Conservation (phyloP, 805 yeast genomes). For the Saccharomycopsis guyanensis region DNA sequence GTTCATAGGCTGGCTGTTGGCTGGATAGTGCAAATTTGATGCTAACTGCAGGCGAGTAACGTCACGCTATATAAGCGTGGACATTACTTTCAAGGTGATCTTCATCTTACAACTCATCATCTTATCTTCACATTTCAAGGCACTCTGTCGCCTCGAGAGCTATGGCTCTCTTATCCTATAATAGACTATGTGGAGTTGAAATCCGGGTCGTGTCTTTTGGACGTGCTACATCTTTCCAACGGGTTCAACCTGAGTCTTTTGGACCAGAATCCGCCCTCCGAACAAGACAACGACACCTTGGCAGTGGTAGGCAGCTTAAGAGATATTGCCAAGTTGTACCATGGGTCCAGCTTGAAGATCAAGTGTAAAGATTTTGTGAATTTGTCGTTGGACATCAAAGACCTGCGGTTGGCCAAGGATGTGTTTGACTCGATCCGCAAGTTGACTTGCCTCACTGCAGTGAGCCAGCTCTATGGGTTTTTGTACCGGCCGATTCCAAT, state of each 20-base stretch:
- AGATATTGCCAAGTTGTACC: slow-evolving; percentile 24
- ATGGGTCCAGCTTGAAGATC: slow-evolving; percentile 51
- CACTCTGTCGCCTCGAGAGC: slow-evolving; percentile 40
- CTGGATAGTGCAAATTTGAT: not conserved
- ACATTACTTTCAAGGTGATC: slow-evolving; percentile 42
- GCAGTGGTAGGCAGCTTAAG: slow-evolving; percentile 15
- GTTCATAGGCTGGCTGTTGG: not conserved
- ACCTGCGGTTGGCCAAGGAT: slow-evolving; percentile 47
- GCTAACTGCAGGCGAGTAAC: slow-evolving; percentile 33
- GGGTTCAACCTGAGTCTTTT: slow-evolving; percentile 16
- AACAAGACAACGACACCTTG: slow-evolving; percentile 5
- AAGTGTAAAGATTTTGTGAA: slow-evolving; percentile 81
- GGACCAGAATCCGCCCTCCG: slow-evolving; percentile 5
- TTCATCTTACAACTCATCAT: slow-evolving; percentile 72
- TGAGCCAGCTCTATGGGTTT: slow-evolving; percentile 70
- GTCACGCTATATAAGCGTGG: slow-evolving; percentile 57
- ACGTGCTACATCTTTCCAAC: slow-evolving; percentile 18
- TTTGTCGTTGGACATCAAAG: slow-evolving; percentile 67
- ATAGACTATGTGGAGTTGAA: slow-evolving; percentile 52
- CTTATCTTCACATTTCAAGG: slow-evolving; percentile 47
- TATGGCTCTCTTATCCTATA: slow-evolving; percentile 90
- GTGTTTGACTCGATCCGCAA: slow-evolving; percentile 67
- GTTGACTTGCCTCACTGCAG: slow-evolving; percentile 47
- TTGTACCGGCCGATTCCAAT: slow-evolving; percentile 67
- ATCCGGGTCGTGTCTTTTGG: slow-evolving; percentile 42